phyloP scores from a whole-genome alignment of 352 stramenopile genomes.

The Globisporangium nunn region DNA sequence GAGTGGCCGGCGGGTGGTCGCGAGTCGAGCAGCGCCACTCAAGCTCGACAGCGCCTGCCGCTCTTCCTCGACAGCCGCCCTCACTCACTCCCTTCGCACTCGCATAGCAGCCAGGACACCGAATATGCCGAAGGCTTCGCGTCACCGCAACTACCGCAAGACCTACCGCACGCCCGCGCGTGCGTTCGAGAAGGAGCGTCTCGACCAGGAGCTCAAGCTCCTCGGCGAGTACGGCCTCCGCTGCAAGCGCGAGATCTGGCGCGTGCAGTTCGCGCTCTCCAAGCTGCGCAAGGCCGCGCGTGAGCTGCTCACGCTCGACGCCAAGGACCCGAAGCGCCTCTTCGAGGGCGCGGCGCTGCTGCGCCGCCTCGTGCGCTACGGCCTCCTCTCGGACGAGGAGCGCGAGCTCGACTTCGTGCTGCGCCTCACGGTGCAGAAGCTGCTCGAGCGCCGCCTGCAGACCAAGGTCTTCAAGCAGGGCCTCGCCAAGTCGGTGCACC shows the following conservation, averaged over 20 bases:
- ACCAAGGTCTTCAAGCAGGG: slow-evolving; percentile 99
- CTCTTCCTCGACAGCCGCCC: slow-evolving; percentile 2
- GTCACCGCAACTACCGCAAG: slow-evolving; percentile 93
- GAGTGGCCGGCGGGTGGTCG: no score
- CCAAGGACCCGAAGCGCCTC: slow-evolving; percentile 97
- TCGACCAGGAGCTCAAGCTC: slow-evolving; percentile 99
- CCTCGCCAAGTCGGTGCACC: slow-evolving; percentile 99
- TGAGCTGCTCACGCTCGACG: slow-evolving; percentile 96
- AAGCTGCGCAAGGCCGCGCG: slow-evolving; percentile 99
- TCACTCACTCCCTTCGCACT: slow-evolving; percentile 58
- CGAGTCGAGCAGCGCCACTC: no score
- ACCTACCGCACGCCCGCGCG: slow-evolving; percentile 98
- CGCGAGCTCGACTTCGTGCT: slow-evolving; percentile 98
- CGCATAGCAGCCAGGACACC: slow-evolving; percentile 52
- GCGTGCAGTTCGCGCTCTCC: slow-evolving; percentile 97
- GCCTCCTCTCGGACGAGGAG: slow-evolving; percentile 96
- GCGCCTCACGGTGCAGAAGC: slow-evolving; percentile 97
- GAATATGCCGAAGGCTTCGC: slow-evolving; percentile 85
- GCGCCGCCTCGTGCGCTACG: slow-evolving; percentile 95
- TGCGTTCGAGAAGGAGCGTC: slow-evolving; percentile 99
- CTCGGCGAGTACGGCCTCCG: slow-evolving; percentile 98
- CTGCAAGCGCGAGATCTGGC: slow-evolving; percentile 99
- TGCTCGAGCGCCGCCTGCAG: slow-evolving; percentile 98
- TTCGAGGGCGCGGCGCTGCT: slow-evolving; percentile 98
- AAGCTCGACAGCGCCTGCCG: background rate